A percentile compares a stretch with the other conserved stretches of the same genome.
phyloP scores from a whole-genome alignment of 2,329 filamentous ascomycete species.

The Xylaria multiplex region DNA sequence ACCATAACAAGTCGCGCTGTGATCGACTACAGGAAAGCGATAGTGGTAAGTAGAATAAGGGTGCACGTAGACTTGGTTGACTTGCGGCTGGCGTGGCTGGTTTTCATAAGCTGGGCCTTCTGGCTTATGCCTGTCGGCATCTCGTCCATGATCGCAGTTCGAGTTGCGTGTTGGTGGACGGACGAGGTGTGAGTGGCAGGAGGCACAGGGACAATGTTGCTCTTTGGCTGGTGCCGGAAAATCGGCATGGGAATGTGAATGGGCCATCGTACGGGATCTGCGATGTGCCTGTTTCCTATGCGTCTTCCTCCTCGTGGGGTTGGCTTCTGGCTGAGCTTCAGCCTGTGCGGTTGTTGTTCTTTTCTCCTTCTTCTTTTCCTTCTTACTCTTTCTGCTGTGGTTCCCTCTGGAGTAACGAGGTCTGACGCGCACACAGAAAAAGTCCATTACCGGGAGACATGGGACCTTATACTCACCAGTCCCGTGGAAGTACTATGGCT shows the following conservation, averaged over 20 bases:
- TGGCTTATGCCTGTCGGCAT: neutral
- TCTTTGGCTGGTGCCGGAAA: neutral
- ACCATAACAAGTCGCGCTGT: conserved; percentile 33
- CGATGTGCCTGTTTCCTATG: neutral
- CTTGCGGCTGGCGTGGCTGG: neutral
- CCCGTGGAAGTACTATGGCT: neutral
- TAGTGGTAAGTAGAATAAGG: conserved; percentile 39
- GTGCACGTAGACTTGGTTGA: conserved; percentile 40
- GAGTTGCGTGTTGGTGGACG: neutral
- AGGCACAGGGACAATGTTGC: conserved; percentile 1
- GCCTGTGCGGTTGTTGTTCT: neutral
- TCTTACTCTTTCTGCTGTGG: neutral
- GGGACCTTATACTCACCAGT: neutral
- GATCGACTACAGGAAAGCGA: conserved; percentile 46
- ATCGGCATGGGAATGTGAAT: neutral
- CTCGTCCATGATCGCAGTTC: neutral
- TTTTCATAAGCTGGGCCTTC: neutral
- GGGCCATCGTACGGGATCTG: conserved; percentile 11
- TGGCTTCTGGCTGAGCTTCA: conserved; percentile 8
- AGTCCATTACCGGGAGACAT: conserved; percentile 21
- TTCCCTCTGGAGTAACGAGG: conserved; percentile 20
- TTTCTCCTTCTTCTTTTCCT: conserved; percentile 11
- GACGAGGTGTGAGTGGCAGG: neutral
- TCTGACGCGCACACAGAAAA: conserved; percentile 32
- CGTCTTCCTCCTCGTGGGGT: neutral